phyloP scores from a whole-genome alignment of 2,329 filamentous ascomycete genomes.

The Botrytis pseudocinerea region DNA sequence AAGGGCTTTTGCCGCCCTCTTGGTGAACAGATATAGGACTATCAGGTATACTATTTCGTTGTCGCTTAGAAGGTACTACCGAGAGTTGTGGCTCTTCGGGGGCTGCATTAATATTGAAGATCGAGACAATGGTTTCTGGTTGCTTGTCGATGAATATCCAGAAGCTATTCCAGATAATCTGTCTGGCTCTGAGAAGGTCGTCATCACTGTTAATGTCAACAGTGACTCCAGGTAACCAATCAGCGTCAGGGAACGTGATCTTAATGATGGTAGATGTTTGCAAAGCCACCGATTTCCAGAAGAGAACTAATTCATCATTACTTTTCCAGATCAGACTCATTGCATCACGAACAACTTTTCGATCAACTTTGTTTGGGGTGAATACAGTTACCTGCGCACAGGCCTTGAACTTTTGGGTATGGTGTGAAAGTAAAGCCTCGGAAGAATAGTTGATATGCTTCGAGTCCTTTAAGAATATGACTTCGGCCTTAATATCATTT shows the following conservation, averaged over 20 bases:
- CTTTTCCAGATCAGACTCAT: background rate
- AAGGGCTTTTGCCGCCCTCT: background rate
- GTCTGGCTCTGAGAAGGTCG: background rate
- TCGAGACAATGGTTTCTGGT: too few species aligned
- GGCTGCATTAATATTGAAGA: background rate
- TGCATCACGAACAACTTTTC: background rate
- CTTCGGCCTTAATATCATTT: background rate
- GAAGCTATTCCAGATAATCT: background rate
- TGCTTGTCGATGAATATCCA: background rate
- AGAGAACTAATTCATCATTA: background rate
- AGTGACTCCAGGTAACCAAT: constrained; percentile 3
- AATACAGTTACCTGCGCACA: background rate
- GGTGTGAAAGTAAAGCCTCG: background rate
- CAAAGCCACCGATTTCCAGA: background rate
- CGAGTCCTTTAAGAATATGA: background rate
- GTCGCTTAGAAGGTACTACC: background rate
- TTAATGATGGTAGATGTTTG: background rate
- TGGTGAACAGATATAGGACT: background rate
- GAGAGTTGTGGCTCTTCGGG: background rate
- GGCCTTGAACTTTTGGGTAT: background rate
- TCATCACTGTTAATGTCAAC: background rate
- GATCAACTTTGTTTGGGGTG: background rate
- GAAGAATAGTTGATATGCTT: background rate
- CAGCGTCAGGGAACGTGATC: background rate
- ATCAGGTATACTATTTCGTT: background rate